Evolutionary conservation across 148 eudicot genomes (phyloP), one percentile per base, ranked within the genome.

Genomic region (Dysphania ambrosioides): DNA sequence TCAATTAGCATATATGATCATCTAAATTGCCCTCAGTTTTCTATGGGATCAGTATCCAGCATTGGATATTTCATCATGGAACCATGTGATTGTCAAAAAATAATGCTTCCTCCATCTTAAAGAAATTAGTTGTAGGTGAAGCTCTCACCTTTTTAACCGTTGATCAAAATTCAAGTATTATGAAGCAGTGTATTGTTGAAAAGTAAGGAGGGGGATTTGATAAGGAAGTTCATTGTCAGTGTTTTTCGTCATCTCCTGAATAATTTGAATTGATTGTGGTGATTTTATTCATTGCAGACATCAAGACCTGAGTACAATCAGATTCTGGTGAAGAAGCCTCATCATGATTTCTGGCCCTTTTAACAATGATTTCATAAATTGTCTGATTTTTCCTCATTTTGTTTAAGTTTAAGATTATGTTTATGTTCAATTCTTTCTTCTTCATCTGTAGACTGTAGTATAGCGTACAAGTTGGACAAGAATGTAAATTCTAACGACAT

Each of bases 231-330:
- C 9, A 42, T 42, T 42, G 16, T 42, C 8, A n/a, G 42, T 53
- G 29, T 19, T 0, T 55, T 7, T 40, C 40, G 19, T 38, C 62
- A 55, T 32, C 6, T 51, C n/a, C 38, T 70, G 51, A n/a, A 6
- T 51, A n/a, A 29, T 68, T 27, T 8, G 59, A 23, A 40, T 40
- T n/a, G 31, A 21, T 36, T 35, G 5, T 36, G 42, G 24, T 9
- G 18, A 11, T 63, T 24, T 63, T 63, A 27, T 64, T 62, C 8
- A 68, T 62, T 81, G 80, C 93, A 91, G 97, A 92, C 92, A 13
- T 83, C 94, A 72, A 87, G 92, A 75, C 97, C 94, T 4, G 91
- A 90, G 70, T 92, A 89, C 78, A 92, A 90, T 78, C 92, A 92
- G 69, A 85, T 92, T 75, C 82, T 92, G 68, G 92, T 90, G 83